Evolutionary conservation across 495 filamentous ascomycete genomes (phyloP), one percentile per base, ranked within the genome.

Genomic region (Choiromyces venosus): DNA sequence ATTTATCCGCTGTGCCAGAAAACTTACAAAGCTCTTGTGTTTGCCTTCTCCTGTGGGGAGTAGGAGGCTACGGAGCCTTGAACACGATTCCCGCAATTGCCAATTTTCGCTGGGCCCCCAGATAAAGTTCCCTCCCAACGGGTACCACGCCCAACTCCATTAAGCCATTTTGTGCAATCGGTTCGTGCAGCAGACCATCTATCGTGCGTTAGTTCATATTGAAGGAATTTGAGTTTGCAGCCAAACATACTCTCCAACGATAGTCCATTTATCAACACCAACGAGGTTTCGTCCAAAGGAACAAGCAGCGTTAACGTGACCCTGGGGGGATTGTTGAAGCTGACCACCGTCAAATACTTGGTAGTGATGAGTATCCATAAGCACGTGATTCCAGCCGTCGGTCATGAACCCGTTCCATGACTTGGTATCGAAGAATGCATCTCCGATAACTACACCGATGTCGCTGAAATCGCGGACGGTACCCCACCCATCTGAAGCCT

Each of bases 391-490:
- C 70, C 87, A 83, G 33, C 86, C 85, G 18, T 79, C 36, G 81
- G 81, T 87, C 85, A 88, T 87, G 84, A 92, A 92, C 46, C 89
- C 91, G 80, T 93, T 92, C 88, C 91, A 93, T 78, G 86, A 87
- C 52, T 84, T 84, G 56, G 87, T 83, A 40, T 86, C 85, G 42
- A 86, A 71, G 82, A 94, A 94, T 2, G 89, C 89, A 73, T 95
- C 92, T 69, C 88, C 87, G 66, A 94, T 84, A 12, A 87, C 83
- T 38, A 92, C 83, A 12, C 88, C 86, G 38, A 84, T 78, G 19
- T 86, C 87, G 38, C 89, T 81, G 10, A 84, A 76, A 75, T 85
- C 89, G 21, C 87, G 87, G 29, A 89, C 82, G 40, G 85, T 85
- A 12, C 85, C 85, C 83, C 85, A 90, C 19, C 87, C 86, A 67